Evolutionary conservation across 2,329 filamentous ascomycete species (phyloP), one percentile per base, ranked within the genome.

Genomic region (Scolecobasidium constrictum): DNA sequence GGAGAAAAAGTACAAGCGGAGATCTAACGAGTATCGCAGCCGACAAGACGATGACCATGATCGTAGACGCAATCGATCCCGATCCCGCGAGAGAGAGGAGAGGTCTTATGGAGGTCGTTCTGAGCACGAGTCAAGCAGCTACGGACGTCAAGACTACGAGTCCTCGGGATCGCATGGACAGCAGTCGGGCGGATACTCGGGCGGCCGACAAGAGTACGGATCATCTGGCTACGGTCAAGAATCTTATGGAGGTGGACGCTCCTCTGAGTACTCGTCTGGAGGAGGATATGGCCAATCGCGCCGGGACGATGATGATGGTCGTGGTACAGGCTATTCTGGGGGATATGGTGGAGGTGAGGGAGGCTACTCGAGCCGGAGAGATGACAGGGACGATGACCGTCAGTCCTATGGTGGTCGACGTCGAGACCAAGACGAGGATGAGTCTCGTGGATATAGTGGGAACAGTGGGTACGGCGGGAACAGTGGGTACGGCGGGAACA

Each of bases 1-100:
- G 33, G 17, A 41, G 22, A 46, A 41, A 16, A 31, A 31, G 56
- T 34, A 54, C 39, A 36, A 12, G 19, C 21, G 12, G 13, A 11
- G 15, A 6, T 13, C 23, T 31, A 31, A 31, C 26, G 26, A 31
- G 26, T 18, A 44, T 40, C 6, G 19, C 13, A 21, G 31, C 26
- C 4, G 41, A 9, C 12, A 23, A 15, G 42, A 40, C 5, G 41
- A 40, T 20, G 20, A 35, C 13, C 22, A 40, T 17, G 42, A 40
- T 21, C 17, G 45, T 6, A 42, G 26, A 18, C 26, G 23, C n/a
- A 19, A 41, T 19, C 19, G 35, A n/a, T 28, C 20, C 13, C 5
- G 6, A n/a, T 6, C 18, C 21, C 13, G 33, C 12, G 16, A 45
- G 43, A 20, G 28, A 42, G 19, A 40, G 22, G 5, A 5, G 16